A percentile compares a stretch with the other conserved stretches of the same genome.
Evolutionary conservation across 768 basidiomycete species (phyloP).

Genomic region (Suillus subaureus): DNA sequence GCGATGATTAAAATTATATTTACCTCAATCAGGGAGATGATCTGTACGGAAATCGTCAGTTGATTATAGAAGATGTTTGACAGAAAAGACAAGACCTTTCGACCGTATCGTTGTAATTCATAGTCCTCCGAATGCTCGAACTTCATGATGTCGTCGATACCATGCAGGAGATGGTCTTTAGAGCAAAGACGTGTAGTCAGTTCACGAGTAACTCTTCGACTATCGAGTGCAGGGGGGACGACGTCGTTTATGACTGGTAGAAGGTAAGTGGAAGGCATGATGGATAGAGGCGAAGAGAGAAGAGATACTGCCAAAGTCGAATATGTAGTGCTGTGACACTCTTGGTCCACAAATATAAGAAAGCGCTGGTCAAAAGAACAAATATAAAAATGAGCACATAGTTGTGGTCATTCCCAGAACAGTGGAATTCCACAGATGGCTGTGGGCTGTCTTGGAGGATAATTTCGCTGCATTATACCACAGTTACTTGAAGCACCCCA

Average conservation of each 20-base stretch:
- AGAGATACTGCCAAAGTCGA: slow-evolving; percentile 14
- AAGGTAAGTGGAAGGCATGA: background rate
- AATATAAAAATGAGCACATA: background rate
- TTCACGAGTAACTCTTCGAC: slow-evolving; percentile 32
- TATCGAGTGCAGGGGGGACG: slow-evolving; percentile 18
- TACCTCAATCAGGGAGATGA: slow-evolving; percentile 57
- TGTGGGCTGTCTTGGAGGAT: too few relatives aligned
- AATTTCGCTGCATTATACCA: too few relatives aligned
- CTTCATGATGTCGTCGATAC: slow-evolving; percentile 27
- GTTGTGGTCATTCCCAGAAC: too few relatives aligned
- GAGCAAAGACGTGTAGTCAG: slow-evolving; percentile 32
- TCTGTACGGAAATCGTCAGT: slow-evolving; percentile 30
- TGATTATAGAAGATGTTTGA: slow-evolving; percentile 11
- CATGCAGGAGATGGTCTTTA: slow-evolving; percentile 29
- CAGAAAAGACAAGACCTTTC: slow-evolving; percentile 23
- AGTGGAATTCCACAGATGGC: too few relatives aligned
- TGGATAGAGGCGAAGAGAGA: slow-evolving; percentile 11
- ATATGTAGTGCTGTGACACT: slow-evolving; percentile 30
- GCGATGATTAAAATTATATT: slow-evolving; percentile 14
- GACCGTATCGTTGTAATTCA: slow-evolving; percentile 24
- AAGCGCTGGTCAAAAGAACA: too few relatives aligned
- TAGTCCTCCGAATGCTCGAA: slow-evolving; percentile 20
- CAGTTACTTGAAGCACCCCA: too few relatives aligned
- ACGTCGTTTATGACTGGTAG: slow-evolving; percentile 3
- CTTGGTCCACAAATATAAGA: background rate